phyloP scores from a whole-genome alignment of 1,139 yeast species.

The Protomyces inouyei region DNA sequence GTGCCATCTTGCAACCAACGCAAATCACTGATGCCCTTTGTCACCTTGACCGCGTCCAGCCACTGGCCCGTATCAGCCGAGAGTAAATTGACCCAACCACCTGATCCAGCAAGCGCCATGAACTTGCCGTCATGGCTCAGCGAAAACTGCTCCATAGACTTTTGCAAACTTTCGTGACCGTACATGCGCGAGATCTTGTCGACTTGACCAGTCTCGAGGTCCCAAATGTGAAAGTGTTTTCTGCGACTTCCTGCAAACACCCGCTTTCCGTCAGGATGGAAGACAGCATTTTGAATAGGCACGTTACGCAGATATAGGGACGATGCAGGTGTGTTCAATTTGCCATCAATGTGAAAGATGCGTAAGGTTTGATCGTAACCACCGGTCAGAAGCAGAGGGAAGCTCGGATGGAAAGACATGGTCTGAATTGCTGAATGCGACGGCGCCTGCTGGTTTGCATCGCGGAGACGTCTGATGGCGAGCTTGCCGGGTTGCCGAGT shows the following conservation, averaged over 20 bases:
- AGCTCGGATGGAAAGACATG: conserved; percentile 75
- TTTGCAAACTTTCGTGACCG: conserved; percentile 82
- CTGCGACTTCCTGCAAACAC: conserved; percentile 89
- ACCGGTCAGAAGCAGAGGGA: conserved; percentile 78
- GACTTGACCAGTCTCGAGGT: conserved; percentile 64
- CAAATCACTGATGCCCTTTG: conserved; percentile 67
- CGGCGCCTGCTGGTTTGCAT: conserved; percentile 68
- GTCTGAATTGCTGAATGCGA: conserved; percentile 79
- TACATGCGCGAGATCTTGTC: conserved; percentile 85
- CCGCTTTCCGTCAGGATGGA: conserved; percentile 52
- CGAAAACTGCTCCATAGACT: conserved; percentile 81
- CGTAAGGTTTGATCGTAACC: conserved; percentile 89
- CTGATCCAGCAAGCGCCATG: conserved; percentile 72
- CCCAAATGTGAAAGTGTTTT: conserved; percentile 89
- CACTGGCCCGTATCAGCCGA: conserved; percentile 78
- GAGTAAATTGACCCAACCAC: conserved; percentile 85
- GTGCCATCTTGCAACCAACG: conserved; percentile 57
- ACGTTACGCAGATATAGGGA: conserved; percentile 71
- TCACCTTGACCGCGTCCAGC: conserved; percentile 79
- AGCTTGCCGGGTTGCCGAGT: conserved; percentile 66
- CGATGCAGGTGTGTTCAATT: conserved; percentile 70
- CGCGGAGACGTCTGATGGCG: conserved; percentile 73
- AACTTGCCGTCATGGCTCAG: conserved; percentile 64
- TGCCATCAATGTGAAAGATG: conserved; percentile 89
- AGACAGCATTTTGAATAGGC: conserved; percentile 73